Base-by-base conservation (phyloP, 2,329 filamentous ascomycete species). In the Aspergillus bombycis region DNA sequence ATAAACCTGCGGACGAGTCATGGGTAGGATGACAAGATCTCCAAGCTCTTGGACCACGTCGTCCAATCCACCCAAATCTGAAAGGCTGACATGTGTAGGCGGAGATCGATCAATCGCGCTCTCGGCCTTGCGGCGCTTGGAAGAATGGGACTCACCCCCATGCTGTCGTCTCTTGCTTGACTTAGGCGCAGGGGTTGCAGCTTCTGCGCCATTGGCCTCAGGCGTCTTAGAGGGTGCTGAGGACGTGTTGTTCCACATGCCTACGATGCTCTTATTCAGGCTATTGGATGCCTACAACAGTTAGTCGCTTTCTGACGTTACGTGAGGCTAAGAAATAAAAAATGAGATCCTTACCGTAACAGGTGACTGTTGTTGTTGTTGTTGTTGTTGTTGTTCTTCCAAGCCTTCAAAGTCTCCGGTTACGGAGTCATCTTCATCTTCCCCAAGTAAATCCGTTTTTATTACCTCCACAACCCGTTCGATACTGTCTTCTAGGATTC, bases 401-500 rank as follows among this genome's bases (percentile, higher is more conserved):
- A 84, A 72, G 8, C 80, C 82, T 34, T 83, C 82, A 69, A 84
- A 83, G 64, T 83, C 81, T 7, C 82, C 82, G 57, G 83, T 80
- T 59, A 85, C 68, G 5, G 80, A 81, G 60, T 84, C 83, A 54
- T 78, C 79, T 58, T 84, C 82, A 58, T 84, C 86, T 28, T 86
- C 84, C 54, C 82, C 84, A 16, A 82, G 77, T 64, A 89, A 85
- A 68, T 92, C 87, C 67, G 84, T 81, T 61, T 89, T 90, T 6
- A 94, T 82, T 21, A 93, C 87, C 9, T 89, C 86, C 19, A 97
- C 80, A 0, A 94, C 92, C 9, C 92, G 85, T 65, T 96, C 93
- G 67, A 98, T 92, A 41, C 91, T 90, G 67, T 95, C 91, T 75
- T 97, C 92, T 1, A 98, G 80, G 0, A 90, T 83, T 65, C 89